Base-by-base conservation (phyloP, 2,329 filamentous ascomycete genomes). In the Diaporthe velutina region DNA sequence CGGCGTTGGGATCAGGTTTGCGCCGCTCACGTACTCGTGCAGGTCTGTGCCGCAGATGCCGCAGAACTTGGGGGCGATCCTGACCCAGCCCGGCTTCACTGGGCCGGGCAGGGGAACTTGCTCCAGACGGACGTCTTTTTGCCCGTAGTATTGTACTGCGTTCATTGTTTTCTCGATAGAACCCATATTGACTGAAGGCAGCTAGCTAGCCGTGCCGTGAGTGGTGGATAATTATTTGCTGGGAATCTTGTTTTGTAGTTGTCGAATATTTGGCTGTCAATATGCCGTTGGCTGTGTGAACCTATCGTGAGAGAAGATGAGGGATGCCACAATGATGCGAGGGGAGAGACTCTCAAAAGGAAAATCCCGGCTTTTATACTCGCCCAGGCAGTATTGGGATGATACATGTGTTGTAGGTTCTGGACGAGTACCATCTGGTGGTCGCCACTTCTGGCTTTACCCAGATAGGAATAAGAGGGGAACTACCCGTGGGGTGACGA, bases 21-120 rank as follows among this genome's bases (percentile, higher is more conserved):
- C 79, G n/a, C 80, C 80, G 54, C 78, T 76, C 22, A 80, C 75
- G 75, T 81, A 83, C 60, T 82, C 81, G 74, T 83, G 80, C 2
- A 83, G 77, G 71, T 83, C 82, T 9, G 81, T 80, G 17, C 82
- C 82, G 75, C 82, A 84, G 45, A 84, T 83, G 9, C 82, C 82
- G 57, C 80, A 79, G 54, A 80, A 82, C 40, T 80, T 78, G n/a
- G 81, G 80, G 13, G 77, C 76, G 55, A 82, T 75, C 71, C 81
- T 79, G 76, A 75, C 70, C 73, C 73, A 76, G 55, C 73, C 70
- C 2, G 73, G 64, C 71, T 71, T 75, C 66, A 71, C 67, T 12
- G 50, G 50, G 28, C 54, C 58, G 13, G 74, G 75, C 17, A 58
- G 50, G n/a, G 75, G 73, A 22, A 76, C 66, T 40, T 74, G 60